Conservation (phyloP, 768 basidiomycete genomes). For the Zangia roseola region DNA sequence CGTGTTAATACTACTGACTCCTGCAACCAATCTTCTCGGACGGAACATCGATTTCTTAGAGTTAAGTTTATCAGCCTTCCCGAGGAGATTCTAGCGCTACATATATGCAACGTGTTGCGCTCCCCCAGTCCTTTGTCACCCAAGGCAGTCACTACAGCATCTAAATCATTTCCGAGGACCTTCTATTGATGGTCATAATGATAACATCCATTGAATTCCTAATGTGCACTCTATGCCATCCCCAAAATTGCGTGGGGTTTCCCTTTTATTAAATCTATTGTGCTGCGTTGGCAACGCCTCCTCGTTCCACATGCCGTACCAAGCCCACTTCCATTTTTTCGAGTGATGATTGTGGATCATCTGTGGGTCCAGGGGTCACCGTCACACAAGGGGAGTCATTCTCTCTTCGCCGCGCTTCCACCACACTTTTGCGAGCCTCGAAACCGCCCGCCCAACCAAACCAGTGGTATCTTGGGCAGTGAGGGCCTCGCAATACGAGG, state of each 20-base stretch:
- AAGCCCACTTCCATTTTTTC: conserved; percentile 10
- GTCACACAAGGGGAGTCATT: background rate
- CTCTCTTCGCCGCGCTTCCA: conserved; percentile 16
- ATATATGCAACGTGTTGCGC: too few species aligned
- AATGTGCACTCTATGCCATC: background rate
- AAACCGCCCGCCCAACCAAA: conserved; percentile 63
- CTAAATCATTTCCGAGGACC: too few species aligned
- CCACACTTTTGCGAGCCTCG: conserved; percentile 40
- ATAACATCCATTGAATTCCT: background rate
- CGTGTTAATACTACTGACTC: too few species aligned
- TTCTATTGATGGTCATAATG: background rate
- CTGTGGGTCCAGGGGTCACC: background rate
- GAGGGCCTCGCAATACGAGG: conserved; percentile 68
- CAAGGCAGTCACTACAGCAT: too few species aligned
- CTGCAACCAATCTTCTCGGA: too few species aligned
- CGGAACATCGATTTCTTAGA: too few species aligned
- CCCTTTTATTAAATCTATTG: conserved; percentile 1
- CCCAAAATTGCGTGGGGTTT: background rate
- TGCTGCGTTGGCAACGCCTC: background rate
- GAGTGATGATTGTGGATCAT: background rate
- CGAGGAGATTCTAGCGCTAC: too few species aligned
- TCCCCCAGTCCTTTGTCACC: too few species aligned
- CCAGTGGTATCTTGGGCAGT: conserved; percentile 48
- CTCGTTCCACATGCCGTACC: background rate
- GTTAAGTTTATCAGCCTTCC: too few species aligned